Evolutionary conservation across 257 asterid genomes (phyloP).

Genomic region (Solanum bukasovii): DNA sequence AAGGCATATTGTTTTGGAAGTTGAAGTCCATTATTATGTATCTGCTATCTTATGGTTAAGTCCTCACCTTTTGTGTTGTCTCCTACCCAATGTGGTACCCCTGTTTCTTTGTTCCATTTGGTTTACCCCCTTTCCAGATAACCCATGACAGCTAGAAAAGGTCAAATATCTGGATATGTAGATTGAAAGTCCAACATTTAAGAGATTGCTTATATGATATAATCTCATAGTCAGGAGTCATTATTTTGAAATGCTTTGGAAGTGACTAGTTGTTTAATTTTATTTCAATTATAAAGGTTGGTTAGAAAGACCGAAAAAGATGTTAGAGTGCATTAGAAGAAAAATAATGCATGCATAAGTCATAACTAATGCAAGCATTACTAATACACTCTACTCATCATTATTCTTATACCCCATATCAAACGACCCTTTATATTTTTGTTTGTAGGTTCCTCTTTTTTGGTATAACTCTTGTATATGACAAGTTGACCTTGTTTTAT

Average conservation of each 20-base stretch:
- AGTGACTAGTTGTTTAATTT: too few species aligned
- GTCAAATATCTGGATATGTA: neutral
- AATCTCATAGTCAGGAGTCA: neutral
- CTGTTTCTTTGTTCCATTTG: neutral
- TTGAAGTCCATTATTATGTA: neutral
- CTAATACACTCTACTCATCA: too few species aligned
- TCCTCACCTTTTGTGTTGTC: neutral
- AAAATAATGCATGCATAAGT: too few species aligned
- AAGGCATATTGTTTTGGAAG: neutral
- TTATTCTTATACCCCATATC: too few species aligned
- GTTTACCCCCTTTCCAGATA: neutral
- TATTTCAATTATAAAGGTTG: too few species aligned
- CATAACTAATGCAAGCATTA: too few species aligned
- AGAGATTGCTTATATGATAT: neutral
- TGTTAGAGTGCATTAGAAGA: too few species aligned
- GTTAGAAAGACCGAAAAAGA: neutral
- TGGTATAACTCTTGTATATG: too few species aligned
- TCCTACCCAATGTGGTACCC: neutral
- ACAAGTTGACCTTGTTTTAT: too few species aligned
- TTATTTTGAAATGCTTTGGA: neutral
- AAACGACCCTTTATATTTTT: too few species aligned
- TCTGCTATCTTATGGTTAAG: neutral
- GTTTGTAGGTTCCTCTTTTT: too few species aligned
- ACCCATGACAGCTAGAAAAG: neutral
- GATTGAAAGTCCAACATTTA: neutral